These are phyloP conservation scores for Taphrina betulina DNA, from an alignment of 1,139 yeast species.

Conservation along the genomic window DNA sequence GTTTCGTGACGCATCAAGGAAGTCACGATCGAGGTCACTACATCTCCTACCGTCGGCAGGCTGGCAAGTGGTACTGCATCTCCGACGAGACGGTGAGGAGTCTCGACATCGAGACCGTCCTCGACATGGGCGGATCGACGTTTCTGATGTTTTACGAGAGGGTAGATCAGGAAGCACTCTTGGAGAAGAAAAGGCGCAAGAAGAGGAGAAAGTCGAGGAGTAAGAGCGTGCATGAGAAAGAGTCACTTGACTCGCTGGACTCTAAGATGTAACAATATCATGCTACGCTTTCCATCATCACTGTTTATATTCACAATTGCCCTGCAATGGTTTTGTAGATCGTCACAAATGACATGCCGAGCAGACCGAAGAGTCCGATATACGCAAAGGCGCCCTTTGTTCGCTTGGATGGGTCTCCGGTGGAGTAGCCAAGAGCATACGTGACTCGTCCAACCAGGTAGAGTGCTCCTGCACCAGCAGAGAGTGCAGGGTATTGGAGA, in stretches of 20 bases:
- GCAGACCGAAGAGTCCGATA: conserved; percentile 22
- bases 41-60: conserved; percentile 25
- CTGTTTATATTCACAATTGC: neutral
- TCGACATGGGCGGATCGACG: conserved; percentile 7
- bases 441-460: conserved; percentile 30
- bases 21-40: conserved; percentile 28
- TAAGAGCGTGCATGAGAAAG: neutral
- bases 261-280: neutral
- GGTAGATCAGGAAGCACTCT: conserved; percentile 6
- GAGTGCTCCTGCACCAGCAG: conserved; percentile 9
- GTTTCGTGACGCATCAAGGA: conserved; percentile 27
- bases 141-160: conserved; percentile 26
- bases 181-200: conserved; percentile 3
- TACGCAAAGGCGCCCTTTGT: conserved; percentile 14
- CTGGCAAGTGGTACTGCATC: conserved; percentile 13
- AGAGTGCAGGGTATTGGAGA: conserved; percentile 12
- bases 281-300: too few relatives aligned
- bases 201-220: conserved; percentile 2
- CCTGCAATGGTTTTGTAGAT: conserved; percentile 22
- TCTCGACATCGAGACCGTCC: conserved; percentile 1
- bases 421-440: conserved; percentile 28
- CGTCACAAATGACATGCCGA: conserved; percentile 12
- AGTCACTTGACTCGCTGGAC: too few relatives aligned
- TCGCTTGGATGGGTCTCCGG: conserved; percentile 28
- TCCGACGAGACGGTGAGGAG: conserved; percentile 28